Percentiles rank a stretch among this genome's conserved stretches.
Evolutionary conservation across 306 rosid species (phyloP).

Genomic region (Casuarina cunninghamiana): DNA sequence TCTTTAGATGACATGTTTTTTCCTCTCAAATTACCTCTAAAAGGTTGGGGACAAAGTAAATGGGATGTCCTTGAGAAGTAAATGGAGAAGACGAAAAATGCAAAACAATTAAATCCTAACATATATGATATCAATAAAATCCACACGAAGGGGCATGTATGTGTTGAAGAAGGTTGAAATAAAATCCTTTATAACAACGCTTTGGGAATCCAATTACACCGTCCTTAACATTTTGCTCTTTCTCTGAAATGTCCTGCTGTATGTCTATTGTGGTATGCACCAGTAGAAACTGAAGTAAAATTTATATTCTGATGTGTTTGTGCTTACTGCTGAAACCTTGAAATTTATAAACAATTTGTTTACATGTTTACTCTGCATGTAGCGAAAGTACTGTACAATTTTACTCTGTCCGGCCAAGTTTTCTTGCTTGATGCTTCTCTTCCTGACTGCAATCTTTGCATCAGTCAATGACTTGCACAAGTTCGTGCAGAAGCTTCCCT

Average conservation of each 20-base stretch:
- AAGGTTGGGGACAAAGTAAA: too few species aligned
- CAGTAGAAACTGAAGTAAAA: too few species aligned
- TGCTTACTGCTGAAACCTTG: background rate
- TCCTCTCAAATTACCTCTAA: background rate
- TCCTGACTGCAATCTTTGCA: background rate
- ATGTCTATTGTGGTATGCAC: background rate
- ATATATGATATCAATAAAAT: too few species aligned
- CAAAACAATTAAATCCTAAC: too few species aligned
- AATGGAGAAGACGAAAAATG: too few species aligned
- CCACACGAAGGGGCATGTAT: too few species aligned
- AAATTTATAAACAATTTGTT: background rate
- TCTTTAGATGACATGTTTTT: background rate
- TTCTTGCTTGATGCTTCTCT: background rate
- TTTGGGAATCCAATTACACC: background rate
- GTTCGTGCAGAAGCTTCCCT: background rate
- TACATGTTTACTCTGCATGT: background rate
- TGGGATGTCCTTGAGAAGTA: too few species aligned
- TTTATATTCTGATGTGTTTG: background rate
- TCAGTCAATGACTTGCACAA: background rate
- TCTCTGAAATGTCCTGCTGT: background rate
- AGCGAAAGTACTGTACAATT: background rate
- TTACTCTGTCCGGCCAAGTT: background rate
- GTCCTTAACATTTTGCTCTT: background rate
- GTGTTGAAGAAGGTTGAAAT: too few species aligned
- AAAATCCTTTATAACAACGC: too few species aligned